Conservation (phyloP, 2,329 filamentous ascomycete genomes). For the Rutstroemia sp. region DNA sequence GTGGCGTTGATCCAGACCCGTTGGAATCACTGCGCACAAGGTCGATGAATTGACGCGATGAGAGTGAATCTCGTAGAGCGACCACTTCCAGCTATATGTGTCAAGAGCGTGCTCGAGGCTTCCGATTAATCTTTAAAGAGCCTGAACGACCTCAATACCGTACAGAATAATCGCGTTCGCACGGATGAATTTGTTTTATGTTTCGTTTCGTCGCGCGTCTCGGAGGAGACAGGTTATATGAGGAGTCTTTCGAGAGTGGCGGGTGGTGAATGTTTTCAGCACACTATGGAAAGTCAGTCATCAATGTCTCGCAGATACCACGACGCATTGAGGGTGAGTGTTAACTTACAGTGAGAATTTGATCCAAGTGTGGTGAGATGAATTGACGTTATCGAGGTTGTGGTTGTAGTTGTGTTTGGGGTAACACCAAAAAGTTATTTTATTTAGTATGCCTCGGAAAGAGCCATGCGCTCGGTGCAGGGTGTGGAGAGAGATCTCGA, state of each 20-base stretch:
- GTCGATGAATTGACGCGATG: neutral
- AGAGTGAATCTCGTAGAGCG: neutral
- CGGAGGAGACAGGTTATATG: neutral
- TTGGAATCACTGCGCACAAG: neutral
- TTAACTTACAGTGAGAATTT: slow-evolving; percentile 2
- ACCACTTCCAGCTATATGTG: neutral
- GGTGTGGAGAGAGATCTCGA: slow-evolving; percentile 10
- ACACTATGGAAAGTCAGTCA: neutral
- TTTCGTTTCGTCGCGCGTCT: neutral
- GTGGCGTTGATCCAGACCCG: neutral
- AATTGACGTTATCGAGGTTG: slow-evolving; percentile 8
- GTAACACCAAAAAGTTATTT: slow-evolving; percentile 12
- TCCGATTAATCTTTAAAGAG: neutral
- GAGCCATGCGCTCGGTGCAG: slow-evolving; percentile 9
- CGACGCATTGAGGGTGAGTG: neutral
- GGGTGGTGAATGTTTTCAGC: neutral
- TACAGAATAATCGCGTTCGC: neutral
- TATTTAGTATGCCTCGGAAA: slow-evolving; percentile 16
- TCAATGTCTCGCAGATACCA: neutral
- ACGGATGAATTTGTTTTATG: neutral
- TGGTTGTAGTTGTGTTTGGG: slow-evolving; percentile 11
- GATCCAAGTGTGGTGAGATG: neutral
- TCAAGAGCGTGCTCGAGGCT: neutral
- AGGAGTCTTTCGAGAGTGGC: neutral
- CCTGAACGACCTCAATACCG: too few relatives aligned